These are phyloP conservation scores for Purshia tridentata DNA, from an alignment of 306 rosid species.

Conservation along the genomic window DNA sequence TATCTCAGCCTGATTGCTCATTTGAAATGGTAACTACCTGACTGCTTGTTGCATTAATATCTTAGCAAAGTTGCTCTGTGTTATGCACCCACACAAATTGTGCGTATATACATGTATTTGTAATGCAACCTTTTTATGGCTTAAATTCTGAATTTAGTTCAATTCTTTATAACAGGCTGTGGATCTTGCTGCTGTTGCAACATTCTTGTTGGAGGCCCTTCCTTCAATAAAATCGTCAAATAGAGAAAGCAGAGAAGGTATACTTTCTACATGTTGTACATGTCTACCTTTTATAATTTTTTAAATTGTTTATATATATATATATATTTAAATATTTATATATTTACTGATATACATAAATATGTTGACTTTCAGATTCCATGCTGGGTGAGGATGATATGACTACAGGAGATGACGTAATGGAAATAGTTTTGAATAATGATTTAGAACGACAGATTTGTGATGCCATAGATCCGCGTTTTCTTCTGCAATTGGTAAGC, in stretches of 20 bases:
- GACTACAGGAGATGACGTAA: slow-evolving; percentile 52
- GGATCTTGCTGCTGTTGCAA: slow-evolving; percentile 79
- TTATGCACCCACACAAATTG: neutral
- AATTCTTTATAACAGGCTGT: slow-evolving; percentile 53
- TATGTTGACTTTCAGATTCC: slow-evolving; percentile 49
- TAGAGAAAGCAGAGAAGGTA: slow-evolving; percentile 52
- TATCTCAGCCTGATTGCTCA: slow-evolving; percentile 78
- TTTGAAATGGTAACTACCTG: slow-evolving; percentile 64
- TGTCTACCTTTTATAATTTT: slow-evolving; percentile 2
- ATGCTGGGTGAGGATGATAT: slow-evolving; percentile 65
- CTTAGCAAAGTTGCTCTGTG: neutral
- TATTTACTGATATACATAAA: neutral
- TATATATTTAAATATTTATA: neutral
- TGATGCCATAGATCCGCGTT: slow-evolving; percentile 70
- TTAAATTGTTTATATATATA: slow-evolving; percentile 2
- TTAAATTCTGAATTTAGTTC: neutral
- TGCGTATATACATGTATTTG: neutral
- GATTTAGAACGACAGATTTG: slow-evolving; percentile 76
- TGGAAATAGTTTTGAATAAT: slow-evolving; percentile 54
- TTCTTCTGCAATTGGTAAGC: slow-evolving; percentile 85
- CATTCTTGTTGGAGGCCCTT: slow-evolving; percentile 73
- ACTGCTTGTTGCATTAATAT: neutral
- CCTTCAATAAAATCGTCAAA: slow-evolving; percentile 60
- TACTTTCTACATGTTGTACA: slow-evolving; percentile 24
- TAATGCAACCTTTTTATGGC: slow-evolving; percentile 1